A percentile compares a stretch with the other conserved stretches of the same genome.
These are phyloP conservation scores for Xerocomellus amylosporus DNA, from an alignment of 768 basidiomycete genomes.

Conservation along the genomic window DNA sequence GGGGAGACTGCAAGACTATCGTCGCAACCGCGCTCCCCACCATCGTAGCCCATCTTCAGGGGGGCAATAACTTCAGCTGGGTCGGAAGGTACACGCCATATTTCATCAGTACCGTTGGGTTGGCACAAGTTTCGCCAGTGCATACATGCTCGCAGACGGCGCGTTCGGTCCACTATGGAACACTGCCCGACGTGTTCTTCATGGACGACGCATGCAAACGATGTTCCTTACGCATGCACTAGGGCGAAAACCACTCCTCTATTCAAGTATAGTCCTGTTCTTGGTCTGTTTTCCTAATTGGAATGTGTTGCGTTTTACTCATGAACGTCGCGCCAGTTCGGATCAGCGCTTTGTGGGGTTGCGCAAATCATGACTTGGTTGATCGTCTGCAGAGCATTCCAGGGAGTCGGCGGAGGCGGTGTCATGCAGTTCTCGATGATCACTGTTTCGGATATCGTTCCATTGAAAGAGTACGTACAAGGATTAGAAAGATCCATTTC, in stretches of 20 bases:
- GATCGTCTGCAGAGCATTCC: conserved; percentile 70
- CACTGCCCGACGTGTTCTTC: conserved; percentile 57
- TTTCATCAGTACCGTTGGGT: neutral
- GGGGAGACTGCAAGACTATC: conserved; percentile 43
- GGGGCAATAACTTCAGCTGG: conserved; percentile 65
- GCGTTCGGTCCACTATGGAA: conserved; percentile 71
- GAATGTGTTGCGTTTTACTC: neutral
- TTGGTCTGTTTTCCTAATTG: conserved; percentile 42
- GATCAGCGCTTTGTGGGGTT: conserved; percentile 77
- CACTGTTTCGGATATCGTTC: conserved; percentile 79
- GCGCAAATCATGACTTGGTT: conserved; percentile 79
- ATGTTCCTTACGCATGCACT: neutral
- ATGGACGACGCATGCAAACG: neutral
- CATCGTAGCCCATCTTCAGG: conserved; percentile 61
- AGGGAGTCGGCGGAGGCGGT: conserved; percentile 81
- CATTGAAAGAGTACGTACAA: conserved; percentile 62
- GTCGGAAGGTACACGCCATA: conserved; percentile 51
- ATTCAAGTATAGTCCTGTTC: conserved; percentile 60
- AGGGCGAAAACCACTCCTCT: conserved; percentile 70
- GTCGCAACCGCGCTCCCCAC: conserved; percentile 71
- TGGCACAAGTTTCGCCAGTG: conserved; percentile 35
- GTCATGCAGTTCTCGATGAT: conserved; percentile 74
- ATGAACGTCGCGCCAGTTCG: conserved; percentile 46
- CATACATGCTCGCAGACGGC: conserved; percentile 70
- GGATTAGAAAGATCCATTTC: neutral